A percentile compares a stretch with the other conserved stretches of the same genome.
phyloP scores from a whole-genome alignment of 306 rosid genomes.

The Oxytropis ochrocephala region DNA sequence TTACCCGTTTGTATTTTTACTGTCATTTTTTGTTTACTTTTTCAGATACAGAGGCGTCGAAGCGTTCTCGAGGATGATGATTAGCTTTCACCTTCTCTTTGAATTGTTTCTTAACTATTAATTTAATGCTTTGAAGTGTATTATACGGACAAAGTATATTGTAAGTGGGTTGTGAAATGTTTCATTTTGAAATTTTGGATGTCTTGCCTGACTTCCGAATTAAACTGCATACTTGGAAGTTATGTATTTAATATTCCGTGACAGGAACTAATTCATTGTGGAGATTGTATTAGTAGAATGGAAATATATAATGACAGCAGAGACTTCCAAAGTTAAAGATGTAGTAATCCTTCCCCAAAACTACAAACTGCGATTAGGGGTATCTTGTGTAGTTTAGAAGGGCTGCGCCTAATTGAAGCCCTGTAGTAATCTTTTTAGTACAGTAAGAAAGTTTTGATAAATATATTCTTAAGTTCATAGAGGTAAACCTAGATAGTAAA shows the following conservation, averaged over 20 bases:
- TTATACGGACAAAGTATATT: not conserved
- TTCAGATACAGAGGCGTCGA: constrained; percentile 96
- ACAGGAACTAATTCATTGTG: not conserved
- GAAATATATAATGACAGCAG: not conserved
- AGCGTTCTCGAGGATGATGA: constrained; percentile 95
- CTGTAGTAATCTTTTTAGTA: too few relatives aligned
- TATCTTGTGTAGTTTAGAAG: too few relatives aligned
- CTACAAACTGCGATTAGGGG: too few relatives aligned
- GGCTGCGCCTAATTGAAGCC: too few relatives aligned
- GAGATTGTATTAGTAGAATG: not conserved
- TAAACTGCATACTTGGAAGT: not conserved
- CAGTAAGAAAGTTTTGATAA: too few relatives aligned
- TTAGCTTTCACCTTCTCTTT: constrained; percentile 29
- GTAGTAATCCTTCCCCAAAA: not conserved
- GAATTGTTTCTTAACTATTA: not conserved
- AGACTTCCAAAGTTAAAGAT: not conserved
- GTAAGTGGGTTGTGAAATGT: constrained; percentile 25
- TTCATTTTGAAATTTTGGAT: constrained; percentile 13
- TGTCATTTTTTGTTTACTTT: not conserved
- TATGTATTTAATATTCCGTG: not conserved
- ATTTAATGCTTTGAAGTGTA: constrained; percentile 15
- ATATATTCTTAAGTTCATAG: too few relatives aligned
- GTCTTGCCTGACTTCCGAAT: constrained; percentile 1
- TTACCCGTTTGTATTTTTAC: not conserved
- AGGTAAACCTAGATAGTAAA: too few relatives aligned